Conservation (phyloP, 176 grass and related monocot species). For the Oryza longistaminata region DNA sequence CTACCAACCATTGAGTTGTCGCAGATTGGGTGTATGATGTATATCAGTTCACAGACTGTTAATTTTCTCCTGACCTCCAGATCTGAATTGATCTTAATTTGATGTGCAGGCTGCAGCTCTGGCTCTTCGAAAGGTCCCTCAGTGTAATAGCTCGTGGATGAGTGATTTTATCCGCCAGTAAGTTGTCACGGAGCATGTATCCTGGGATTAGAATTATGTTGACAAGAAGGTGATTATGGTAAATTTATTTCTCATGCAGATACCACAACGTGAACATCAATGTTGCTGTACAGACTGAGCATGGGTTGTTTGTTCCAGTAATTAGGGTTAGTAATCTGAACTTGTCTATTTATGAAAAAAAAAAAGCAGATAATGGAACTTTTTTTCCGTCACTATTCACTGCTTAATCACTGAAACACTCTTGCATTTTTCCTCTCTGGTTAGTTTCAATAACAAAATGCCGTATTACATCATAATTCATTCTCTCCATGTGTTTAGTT, state of each 20-base stretch:
- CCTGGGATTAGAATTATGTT: not conserved
- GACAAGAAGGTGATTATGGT: conserved; percentile 5
- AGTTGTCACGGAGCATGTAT: conserved; percentile 35
- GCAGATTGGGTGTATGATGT: not conserved
- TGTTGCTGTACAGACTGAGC: conserved; percentile 90
- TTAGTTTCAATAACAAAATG: too few relatives aligned
- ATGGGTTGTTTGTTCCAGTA: conserved; percentile 96
- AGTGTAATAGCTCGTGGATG: conserved; percentile 96
- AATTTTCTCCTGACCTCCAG: not conserved
- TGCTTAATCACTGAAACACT: too few relatives aligned
- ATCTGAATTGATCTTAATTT: conserved; percentile 11
- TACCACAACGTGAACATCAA: conserved; percentile 96
- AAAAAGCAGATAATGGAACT: too few relatives aligned
- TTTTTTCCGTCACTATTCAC: too few relatives aligned
- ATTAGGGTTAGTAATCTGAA: conserved; percentile 58
- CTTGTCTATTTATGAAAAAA: not conserved
- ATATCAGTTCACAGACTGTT: not conserved
- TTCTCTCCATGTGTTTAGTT: too few relatives aligned
- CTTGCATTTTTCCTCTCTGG: too few relatives aligned
- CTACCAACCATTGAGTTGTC: not conserved
- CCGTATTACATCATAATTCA: too few relatives aligned
- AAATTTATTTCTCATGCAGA: conserved; percentile 47
- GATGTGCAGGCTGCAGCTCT: conserved; percentile 80
- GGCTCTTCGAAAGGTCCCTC: conserved; percentile 88
- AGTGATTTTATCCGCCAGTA: conserved; percentile 96